phyloP scores from a whole-genome alignment of 306 rosid genomes.

The Vigna reflexopilosa region DNA sequence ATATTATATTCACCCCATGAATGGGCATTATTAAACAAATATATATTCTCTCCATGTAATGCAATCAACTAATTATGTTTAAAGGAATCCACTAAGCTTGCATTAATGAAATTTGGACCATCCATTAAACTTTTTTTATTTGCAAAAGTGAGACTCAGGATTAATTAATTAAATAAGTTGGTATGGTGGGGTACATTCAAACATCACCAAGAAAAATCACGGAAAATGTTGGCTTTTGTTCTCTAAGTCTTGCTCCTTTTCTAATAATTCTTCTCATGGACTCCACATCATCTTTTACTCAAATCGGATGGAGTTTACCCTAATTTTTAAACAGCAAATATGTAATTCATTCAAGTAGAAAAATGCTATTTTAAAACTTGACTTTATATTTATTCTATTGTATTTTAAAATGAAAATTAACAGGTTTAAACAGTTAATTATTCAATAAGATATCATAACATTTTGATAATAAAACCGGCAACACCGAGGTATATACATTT shows the following conservation, averaged over 20 bases:
- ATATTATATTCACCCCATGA: constrained; percentile 42
- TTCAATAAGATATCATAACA: no score
- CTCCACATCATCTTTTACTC: constrained; percentile 49
- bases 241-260: not conserved
- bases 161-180: constrained; percentile 6
- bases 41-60: constrained; percentile 39
- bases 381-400: no score
- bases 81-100: constrained; percentile 58
- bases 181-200: constrained; percentile 46
- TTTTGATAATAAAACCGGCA: no score
- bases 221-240: constrained; percentile 49
- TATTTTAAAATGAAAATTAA: no score
- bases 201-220: constrained; percentile 48
- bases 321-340: constrained; percentile 43
- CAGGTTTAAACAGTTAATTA: no score
- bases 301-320: constrained; percentile 38
- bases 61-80: constrained; percentile 38
- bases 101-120: constrained; percentile 62
- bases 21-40: constrained; percentile 42
- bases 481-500: no score
- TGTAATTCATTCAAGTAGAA: no score
- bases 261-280: constrained; percentile 50
- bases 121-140: constrained; percentile 36
- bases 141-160: constrained; percentile 26
- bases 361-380: no score